Percentiles rank a stretch among this genome's conserved stretches.
Conservation (phyloP, 2,329 filamentous ascomycete genomes). For the Ascocoryne sarcoides region DNA sequence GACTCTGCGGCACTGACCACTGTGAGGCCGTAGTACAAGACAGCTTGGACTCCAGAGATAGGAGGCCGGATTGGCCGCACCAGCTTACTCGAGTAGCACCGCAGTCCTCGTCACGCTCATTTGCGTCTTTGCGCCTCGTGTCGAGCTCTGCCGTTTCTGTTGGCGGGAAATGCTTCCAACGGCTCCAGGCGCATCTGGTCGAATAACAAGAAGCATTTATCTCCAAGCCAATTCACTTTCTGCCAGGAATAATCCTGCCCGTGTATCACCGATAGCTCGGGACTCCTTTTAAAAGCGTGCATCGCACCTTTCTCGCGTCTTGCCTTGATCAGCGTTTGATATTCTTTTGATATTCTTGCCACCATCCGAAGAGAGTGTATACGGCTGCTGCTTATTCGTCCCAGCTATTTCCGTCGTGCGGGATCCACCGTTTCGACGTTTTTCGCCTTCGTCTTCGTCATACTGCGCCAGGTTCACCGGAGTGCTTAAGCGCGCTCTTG, state of each 20-base stretch:
- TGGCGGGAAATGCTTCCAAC: too few species aligned
- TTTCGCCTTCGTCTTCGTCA: constrained; percentile 15
- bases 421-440: constrained; percentile 6
- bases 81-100: too few species aligned
- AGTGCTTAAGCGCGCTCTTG: neutral
- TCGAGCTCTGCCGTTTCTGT: constrained; percentile 16
- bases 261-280: too few species aligned
- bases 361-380: too few species aligned
- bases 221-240: constrained; percentile 5
- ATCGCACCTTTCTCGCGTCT: too few species aligned
- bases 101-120: neutral
- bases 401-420: neutral
- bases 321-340: too few species aligned
- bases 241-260: too few species aligned
- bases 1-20: constrained; percentile 7
- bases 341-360: too few species aligned
- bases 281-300: too few species aligned
- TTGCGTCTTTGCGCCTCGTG: constrained; percentile 17
- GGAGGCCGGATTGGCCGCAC: neutral
- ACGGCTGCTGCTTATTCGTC: too few species aligned
- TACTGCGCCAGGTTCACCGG: constrained; percentile 8
- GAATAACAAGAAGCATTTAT: too few species aligned
- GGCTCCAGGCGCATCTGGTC: too few species aligned
- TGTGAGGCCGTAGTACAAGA: constrained; percentile 2
- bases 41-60: neutral